Evolutionary conservation across 805 yeast species (phyloP), one percentile per base, ranked within the genome.

Genomic region (Candida michaelii): DNA sequence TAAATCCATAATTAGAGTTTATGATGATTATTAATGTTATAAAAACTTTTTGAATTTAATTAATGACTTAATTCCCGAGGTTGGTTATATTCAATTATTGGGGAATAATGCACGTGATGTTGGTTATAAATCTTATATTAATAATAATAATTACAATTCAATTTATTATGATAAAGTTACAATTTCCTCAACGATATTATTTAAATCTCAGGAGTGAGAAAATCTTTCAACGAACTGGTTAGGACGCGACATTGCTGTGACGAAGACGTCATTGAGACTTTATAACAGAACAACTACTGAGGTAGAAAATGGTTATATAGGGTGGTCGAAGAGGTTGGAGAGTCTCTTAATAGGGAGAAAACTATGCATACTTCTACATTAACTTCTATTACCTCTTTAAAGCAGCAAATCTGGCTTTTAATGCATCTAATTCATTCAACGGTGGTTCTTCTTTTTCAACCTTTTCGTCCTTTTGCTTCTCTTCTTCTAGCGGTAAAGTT

Each of bases 371-470:
- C n/a, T n/a, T n/a, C 10, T 23, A 23, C 9, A 10, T 23, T 23
- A 7, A 31, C 5, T 7, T 10, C 10, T 21, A 14, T 31, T 31
- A 49, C 14, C 65, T 49, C 54, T 67, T 85, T 48, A 89, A 66
- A 2, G 90, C 90, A n/a, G 83, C 91, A 62, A 86, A 85, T 40
- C 95, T 66, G 44, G 80, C 83, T 55, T 77, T 76, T 40, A 86
- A 62, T 5, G 77, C 83, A 51, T 83, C 90, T 37, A 85, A 63
- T 42, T 83, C 89, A 40, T 71, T 13, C 9, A 34, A 8, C 3
- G 37, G 37, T 21, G 23, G 23, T 21, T 21, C 8, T 6, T 21
- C 23, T 5, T 21, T 8, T 21, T 21, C 8, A 21, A 21, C 23
- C n/a, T 32, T 19, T n/a, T 5, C 27, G 6, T 8, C 13, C 21